phyloP scores from a whole-genome alignment of 75 land plant species.

The Pseudotsuga menziesii region DNA sequence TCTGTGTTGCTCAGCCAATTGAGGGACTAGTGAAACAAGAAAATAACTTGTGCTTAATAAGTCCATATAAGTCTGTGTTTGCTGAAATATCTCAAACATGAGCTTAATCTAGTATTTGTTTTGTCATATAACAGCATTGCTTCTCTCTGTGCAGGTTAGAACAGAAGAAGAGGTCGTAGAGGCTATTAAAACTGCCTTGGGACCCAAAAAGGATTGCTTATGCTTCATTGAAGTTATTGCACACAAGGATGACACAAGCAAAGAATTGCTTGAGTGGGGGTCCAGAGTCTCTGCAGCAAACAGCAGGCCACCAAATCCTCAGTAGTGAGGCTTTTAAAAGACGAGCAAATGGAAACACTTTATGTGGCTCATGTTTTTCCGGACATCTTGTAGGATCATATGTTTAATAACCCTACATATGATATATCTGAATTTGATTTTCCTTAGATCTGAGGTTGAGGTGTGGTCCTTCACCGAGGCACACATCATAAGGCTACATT shows the following conservation, averaged over 20 bases:
- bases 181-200: constrained; percentile 49
- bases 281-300: constrained; percentile 81
- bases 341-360: no score
- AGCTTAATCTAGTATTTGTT: not conserved
- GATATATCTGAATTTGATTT: no score
- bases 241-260: constrained; percentile 91
- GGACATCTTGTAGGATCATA: no score
- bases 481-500: no score
- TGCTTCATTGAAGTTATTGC: constrained; percentile 71
- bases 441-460: no score
- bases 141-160: constrained; percentile 21
- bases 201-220: constrained; percentile 50
- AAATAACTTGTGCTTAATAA: not conserved
- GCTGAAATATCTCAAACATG: not conserved
- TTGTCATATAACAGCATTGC: not conserved
- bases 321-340: no score
- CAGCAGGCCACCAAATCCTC: constrained; percentile 81
- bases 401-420: no score
- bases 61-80: not conserved
- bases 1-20: not conserved
- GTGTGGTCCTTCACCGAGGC: no score
- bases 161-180: constrained; percentile 59
- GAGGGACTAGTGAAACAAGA: not conserved
- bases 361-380: no score
- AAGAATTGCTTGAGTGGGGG: constrained; percentile 88